Percentiles rank a stretch among this genome's conserved stretches.
These are phyloP conservation scores for Alternaria longipes DNA, from an alignment of 2,329 filamentous ascomycete genomes.

Conservation along the genomic window DNA sequence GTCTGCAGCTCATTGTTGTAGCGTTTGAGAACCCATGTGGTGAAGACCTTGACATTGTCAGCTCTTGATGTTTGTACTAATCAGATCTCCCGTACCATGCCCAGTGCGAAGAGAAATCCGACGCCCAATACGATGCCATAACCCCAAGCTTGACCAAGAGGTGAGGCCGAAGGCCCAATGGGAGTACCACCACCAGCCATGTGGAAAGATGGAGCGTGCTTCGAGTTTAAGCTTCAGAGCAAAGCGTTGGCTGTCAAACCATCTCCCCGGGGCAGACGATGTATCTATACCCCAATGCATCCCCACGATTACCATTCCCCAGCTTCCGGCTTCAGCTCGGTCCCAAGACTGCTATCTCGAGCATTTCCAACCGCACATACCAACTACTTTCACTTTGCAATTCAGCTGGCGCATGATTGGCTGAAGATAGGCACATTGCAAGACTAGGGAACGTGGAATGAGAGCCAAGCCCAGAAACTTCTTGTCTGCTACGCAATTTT, in stretches of 20 bases:
- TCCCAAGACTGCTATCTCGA: constrained; percentile 27
- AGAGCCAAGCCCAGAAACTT: constrained; percentile 16
- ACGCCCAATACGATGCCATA: constrained; percentile 47
- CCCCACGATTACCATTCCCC: background rate
- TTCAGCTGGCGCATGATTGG: constrained; percentile 25
- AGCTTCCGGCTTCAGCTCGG: background rate
- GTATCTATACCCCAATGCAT: constrained; percentile 31
- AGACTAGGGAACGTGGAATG: constrained; percentile 9
- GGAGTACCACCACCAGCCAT: constrained; percentile 41
- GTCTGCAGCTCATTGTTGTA: constrained; percentile 46
- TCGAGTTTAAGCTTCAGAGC: constrained; percentile 8
- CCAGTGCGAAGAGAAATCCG: constrained; percentile 42
- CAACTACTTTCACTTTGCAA: constrained; percentile 1
- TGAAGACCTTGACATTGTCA: constrained; percentile 29
- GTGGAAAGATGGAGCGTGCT: constrained; percentile 13
- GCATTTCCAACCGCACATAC: constrained; percentile 9
- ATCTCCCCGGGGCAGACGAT: constrained; percentile 10
- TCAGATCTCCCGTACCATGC: constrained; percentile 30
- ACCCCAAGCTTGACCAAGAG: constrained; percentile 42
- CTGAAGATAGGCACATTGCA: constrained; percentile 29
- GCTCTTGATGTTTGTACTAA: background rate
- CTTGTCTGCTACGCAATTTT: constrained; percentile 8
- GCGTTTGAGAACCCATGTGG: constrained; percentile 42
- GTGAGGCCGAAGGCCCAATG: constrained; percentile 35
- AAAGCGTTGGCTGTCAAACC: background rate